Evolutionary conservation across 2,329 filamentous ascomycete genomes (phyloP), one percentile per base, ranked within the genome.

Genomic region (Cladophialophora immunda): DNA sequence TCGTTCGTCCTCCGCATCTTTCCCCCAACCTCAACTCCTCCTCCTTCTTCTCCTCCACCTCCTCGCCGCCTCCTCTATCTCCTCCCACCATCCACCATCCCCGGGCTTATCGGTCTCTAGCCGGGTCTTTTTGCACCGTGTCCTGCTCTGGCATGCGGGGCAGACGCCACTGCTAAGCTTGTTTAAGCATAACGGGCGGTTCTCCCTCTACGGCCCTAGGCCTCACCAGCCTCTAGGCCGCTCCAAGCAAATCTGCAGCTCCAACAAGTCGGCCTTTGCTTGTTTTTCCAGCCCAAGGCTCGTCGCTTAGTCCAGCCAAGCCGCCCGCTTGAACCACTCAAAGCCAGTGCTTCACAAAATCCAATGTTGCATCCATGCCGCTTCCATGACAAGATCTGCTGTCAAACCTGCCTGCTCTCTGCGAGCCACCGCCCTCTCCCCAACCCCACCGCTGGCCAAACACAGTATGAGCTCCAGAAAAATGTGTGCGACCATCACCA

Each of bases 151-250:
- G 27, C 32, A 17, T 32, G 53, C 53, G 53, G 53, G 53, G 53
- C 53, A 36, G 53, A 27, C 53, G 53, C 53, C 53, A 36, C 29
- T 55, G 53, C 53, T 55, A 55, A 55, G 53, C 53, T 55, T 36
- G 53, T 55, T 55, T 36, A 55, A 55, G 53, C 53, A 30, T 55
- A 50, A 25, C 45, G 45, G 45, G 45, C 17, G 45, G 45, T 25
- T 27, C 45, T 27, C 45, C 8, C 45, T 50, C 45, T 9, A 50
- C 45, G 19, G 19, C 11, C 11, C 45, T 50, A 50, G 45, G 19
- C 38, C n/a, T n/a, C n/a, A n/a, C n/a, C n/a, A n/a, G n/a, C n/a
- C 19, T 50, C 22, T 50, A 50, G 45, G 22, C 22, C 17, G 17
- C 45, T 27, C 8, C 19, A 15, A 50, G 45, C 17, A 8, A 41